These are phyloP conservation scores for Nemania abortiva DNA, from an alignment of 2,329 filamentous ascomycete species.

Conservation along the genomic window DNA sequence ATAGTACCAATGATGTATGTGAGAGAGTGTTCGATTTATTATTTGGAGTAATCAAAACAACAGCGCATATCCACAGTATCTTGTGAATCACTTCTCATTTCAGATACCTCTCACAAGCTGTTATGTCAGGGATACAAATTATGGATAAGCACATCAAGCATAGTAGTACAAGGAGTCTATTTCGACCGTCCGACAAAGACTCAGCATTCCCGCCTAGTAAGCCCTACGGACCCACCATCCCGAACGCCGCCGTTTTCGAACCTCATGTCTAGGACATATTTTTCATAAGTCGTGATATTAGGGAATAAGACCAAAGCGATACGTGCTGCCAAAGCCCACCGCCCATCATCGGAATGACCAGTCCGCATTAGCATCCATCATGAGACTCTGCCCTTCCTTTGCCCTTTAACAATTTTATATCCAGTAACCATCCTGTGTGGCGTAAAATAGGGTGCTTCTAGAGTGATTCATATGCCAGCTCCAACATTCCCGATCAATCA, in stretches of 20 bases:
- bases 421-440: neutral
- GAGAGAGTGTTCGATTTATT: neutral
- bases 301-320: slow-evolving; percentile 1
- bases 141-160: slow-evolving; percentile 7
- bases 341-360: neutral
- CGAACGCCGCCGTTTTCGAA: slow-evolving; percentile 26
- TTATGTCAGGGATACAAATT: neutral
- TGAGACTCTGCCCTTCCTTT: neutral
- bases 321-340: neutral
- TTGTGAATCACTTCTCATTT: neutral
- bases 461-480: neutral
- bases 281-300: slow-evolving; percentile 28
- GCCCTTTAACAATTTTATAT: neutral
- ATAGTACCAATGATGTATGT: neutral
- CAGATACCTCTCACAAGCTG: neutral
- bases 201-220: slow-evolving; percentile 11
- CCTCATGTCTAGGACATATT: slow-evolving; percentile 15
- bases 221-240: slow-evolving; percentile 7
- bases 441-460: neutral
- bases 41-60: neutral
- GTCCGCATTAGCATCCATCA: neutral
- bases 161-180: slow-evolving; percentile 29
- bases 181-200: slow-evolving; percentile 6
- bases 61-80: neutral
- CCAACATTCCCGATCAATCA: slow-evolving; percentile 54